Percentiles rank a stretch among this genome's conserved stretches.
These are phyloP conservation scores for Asterochloris sp. DNA, from an alignment of 139 green algal genomes.

Conservation along the genomic window DNA sequence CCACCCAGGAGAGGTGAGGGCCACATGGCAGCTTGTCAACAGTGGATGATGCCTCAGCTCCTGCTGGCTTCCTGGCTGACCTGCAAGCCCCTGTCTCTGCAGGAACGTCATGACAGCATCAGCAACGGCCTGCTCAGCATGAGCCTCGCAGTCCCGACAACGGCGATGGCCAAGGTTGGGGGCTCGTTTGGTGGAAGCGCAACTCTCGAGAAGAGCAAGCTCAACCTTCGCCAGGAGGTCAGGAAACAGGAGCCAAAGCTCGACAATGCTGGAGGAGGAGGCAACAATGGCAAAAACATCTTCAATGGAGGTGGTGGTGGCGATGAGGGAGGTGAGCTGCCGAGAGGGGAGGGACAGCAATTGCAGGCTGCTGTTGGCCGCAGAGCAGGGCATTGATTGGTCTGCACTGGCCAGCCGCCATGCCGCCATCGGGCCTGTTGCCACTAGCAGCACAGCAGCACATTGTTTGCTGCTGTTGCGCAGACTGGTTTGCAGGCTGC, in stretches of 20 bases:
- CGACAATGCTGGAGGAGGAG: conserved; percentile 78
- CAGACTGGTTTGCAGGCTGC: too few species aligned
- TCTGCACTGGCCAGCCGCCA: too few species aligned
- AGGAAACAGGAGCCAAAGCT: conserved; percentile 46
- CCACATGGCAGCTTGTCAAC: too few species aligned
- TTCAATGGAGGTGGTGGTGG: conserved; percentile 86
- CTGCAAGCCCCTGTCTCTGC: neutral
- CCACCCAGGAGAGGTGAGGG: too few species aligned
- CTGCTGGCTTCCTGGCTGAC: too few species aligned
- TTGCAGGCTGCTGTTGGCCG: neutral
- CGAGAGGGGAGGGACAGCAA: neutral
- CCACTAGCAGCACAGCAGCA: too few species aligned
- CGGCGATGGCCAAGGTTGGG: conserved; percentile 42
- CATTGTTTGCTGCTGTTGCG: too few species aligned
- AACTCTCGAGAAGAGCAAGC: conserved; percentile 49
- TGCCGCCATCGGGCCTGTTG: too few species aligned
- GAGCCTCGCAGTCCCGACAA: conserved; percentile 34
- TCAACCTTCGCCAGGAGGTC: conserved; percentile 46
- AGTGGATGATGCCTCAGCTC: too few species aligned
- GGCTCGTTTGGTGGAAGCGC: conserved; percentile 41
- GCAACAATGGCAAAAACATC: conserved; percentile 80
- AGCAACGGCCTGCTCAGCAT: neutral
- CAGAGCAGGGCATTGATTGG: too few species aligned
- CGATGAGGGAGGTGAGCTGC: neutral
- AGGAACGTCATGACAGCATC: conserved; percentile 3